Conservation (phyloP, 495 filamentous ascomycete species). For the Aspergillus diversus region DNA sequence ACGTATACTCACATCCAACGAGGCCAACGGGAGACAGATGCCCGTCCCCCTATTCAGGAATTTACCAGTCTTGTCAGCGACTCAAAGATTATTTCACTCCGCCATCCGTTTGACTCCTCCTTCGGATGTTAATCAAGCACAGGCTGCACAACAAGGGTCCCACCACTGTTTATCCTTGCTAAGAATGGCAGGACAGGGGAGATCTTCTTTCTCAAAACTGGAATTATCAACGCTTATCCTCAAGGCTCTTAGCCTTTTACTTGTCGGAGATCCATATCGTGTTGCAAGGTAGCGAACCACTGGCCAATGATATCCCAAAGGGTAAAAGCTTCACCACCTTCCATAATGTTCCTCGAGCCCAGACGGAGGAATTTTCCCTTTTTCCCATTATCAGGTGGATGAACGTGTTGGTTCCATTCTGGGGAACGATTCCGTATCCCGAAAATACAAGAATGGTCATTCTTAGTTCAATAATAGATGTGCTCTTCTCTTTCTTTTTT, state of each 20-base stretch:
- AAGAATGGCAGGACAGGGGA: conserved; percentile 27
- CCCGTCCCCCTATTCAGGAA: conserved; percentile 3
- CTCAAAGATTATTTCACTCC: background rate
- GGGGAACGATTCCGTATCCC: no score
- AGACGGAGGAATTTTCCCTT: background rate
- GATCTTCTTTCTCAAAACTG: conserved; percentile 31
- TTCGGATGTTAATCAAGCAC: conserved; percentile 6
- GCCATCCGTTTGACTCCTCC: background rate
- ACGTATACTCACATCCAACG: background rate
- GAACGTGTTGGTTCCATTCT: background rate
- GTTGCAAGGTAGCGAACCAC: background rate
- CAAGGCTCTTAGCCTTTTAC: conserved; percentile 3
- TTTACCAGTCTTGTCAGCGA: conserved; percentile 3
- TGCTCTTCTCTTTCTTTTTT: no score
- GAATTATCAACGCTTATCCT: conserved; percentile 20
- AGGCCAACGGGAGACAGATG: background rate
- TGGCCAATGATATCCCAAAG: background rate
- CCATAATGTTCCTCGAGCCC: background rate
- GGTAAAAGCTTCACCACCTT: background rate
- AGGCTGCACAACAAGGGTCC: conserved; percentile 21
- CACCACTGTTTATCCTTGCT: conserved; percentile 35
- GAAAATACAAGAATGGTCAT: no score
- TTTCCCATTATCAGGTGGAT: background rate
- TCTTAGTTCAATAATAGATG: no score
- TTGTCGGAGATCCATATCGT: conserved; percentile 1